Base-by-base conservation (phyloP, 148 eudicot species). In the Chenopodium formosanum region DNA sequence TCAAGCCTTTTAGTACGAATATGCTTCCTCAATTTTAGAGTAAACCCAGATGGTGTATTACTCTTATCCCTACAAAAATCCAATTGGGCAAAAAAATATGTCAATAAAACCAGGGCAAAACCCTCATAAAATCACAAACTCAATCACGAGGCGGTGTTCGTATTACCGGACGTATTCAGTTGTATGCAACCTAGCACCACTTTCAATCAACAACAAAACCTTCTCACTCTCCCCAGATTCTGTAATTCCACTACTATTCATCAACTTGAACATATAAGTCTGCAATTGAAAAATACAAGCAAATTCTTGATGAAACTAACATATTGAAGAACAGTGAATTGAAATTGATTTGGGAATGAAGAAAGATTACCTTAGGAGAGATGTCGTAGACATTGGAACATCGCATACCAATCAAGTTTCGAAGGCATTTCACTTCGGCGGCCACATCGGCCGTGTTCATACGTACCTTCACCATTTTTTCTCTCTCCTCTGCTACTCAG, bases 361-460 rank as follows among this genome's bases (percentile, higher is more conserved):
- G 9, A 31, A 34, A 40, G 7, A 40, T 67, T 67, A 92, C 99
- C 97, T 96, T 96, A 2, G 99, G 98, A 58, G 97, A 84, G 80
- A 96, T 88, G 85, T 96, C 99, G 78, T 96, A 96, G 73, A 96
- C 97, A 58, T 96, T 96, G 73, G 98, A 92, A 53, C 94, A 92
- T 12, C 99, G 97, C 99, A 96, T 96, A 53, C 99, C 99, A 79
- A 96, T 96, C 37, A 96, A 83, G 12, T 82, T 89, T 2, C 94
- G 91, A 79, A 96, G 88, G 83, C 99, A 96, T 83, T 94, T 96
- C 66, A 96, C 98, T 89, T 96, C 98, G 11, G 98, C 99, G 85
- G 99, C 98, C 79, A 96, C 99, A 76, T 96, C 99, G 62, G 99
- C 99, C 75, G 99, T 96, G 92, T 96, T 96, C 99, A 96, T 96